A percentile compares a stretch with the other conserved stretches of the same genome.
Conservation (phyloP, 345 rosid species). For the Noccaea bulbosa region DNA sequence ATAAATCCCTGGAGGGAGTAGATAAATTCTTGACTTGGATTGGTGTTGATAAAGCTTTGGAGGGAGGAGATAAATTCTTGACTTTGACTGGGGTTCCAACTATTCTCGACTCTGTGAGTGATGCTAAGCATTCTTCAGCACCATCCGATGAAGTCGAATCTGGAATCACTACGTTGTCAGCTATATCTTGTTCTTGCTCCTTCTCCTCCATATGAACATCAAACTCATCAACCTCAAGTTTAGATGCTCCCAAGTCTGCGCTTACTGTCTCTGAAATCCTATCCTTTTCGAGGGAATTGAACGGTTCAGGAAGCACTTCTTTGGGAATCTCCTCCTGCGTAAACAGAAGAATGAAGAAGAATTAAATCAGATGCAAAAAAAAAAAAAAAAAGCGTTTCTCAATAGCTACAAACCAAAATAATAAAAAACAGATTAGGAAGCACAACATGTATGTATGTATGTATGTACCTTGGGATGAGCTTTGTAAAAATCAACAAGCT, state of each 20-base stretch:
- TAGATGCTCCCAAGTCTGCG: not conserved
- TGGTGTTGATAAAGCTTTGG: conserved; percentile 57
- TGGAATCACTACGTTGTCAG: not conserved
- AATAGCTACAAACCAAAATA: conserved; percentile 7
- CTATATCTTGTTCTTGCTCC: conserved; percentile 22
- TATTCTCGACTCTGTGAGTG: conserved; percentile 23
- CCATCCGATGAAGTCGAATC: conserved; percentile 17
- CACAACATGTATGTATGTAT: not conserved
- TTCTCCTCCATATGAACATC: conserved; percentile 34
- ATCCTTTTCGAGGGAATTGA: conserved; percentile 44
- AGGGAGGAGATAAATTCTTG: conserved; percentile 32
- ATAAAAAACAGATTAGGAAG: not conserved
- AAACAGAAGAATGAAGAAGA: conserved; percentile 11
- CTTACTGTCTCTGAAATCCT: not conserved
- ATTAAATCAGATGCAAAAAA: not conserved
- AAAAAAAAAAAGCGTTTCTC: not conserved
- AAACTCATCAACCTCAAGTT: conserved; percentile 26
- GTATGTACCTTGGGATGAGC: conserved; percentile 76
- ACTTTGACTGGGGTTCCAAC: conserved; percentile 38
- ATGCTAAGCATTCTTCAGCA: conserved; percentile 8
- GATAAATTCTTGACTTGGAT: conserved; percentile 50
- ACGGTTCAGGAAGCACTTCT: conserved; percentile 81
- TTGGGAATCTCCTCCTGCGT: conserved; percentile 77
- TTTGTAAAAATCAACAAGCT: conserved; percentile 60
- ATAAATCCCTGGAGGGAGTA: conserved; percentile 42